Base-by-base conservation (phyloP, 768 basidiomycete species). In the Chalciporus sphaerocephalus region DNA sequence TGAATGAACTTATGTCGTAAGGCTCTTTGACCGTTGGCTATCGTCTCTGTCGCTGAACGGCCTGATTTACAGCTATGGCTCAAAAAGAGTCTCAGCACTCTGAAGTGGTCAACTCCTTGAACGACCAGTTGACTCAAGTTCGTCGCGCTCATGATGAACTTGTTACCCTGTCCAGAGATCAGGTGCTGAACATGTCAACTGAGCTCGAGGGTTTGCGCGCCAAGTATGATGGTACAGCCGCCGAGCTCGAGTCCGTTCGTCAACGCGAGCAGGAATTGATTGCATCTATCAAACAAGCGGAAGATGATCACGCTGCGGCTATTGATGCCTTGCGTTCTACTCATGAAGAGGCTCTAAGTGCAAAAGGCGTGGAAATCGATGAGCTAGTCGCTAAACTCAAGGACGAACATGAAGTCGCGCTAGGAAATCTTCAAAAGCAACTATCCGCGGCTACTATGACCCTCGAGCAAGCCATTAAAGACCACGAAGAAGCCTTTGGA, bases 1-100 rank as follows among this genome's bases (percentile, higher is more conserved):
- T 96, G 28, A 93, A 95, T 56, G 91, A 94, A 56, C 78, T 97
- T 13, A 95, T 97, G 92, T 72, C 86, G 89, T 94, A 59, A 57
- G 89, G 70, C 21, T 21, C 18, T 4, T 40, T 11, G 35, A 49
- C 47, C 20, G 12, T 21, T 24, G 8, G 17, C 44, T 53, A 36
- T 23, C 23, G 25, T 44, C 40, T 24, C 33, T 22, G 39, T 41
- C 47, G 35, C 50, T 50, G 9, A 59, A 32, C 22, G 15, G 35
- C 15, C 28, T 8, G 37, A 36, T 56, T 11, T 47, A 96, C 92
- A 52, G 91, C 95, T 2, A 97, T 98, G 95, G 94, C 94, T 3
- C 86, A 90, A 69, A 98, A 98, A 64, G 96, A 99, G 64, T 86
- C 90, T 4, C 74, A 82, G 25, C 95, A 98, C 61, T 80, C 81